A percentile compares a stretch with the other conserved stretches of the same genome.
Conservation (phyloP, 1,139 yeast species). For the Suhomyces bolitotheri region DNA sequence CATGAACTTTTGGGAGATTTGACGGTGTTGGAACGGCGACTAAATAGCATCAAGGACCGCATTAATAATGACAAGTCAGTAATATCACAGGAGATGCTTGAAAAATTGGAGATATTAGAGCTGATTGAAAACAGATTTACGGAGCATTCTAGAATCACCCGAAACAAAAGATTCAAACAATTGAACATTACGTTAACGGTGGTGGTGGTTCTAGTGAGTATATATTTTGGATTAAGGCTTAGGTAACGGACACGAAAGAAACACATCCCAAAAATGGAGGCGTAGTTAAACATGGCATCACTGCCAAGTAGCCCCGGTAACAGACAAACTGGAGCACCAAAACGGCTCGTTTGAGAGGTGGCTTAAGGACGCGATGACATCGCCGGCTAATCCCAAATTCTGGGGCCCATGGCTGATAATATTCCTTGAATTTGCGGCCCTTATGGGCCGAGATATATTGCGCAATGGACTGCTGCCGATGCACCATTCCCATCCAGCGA, state of each 20-base stretch:
- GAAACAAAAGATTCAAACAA: conserved; percentile 33
- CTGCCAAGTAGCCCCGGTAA: too few species aligned
- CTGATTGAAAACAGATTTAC: conserved; percentile 29
- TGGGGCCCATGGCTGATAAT: too few species aligned
- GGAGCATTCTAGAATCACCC: conserved; percentile 26
- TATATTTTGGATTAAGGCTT: conserved; percentile 18
- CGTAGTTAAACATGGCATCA: too few species aligned
- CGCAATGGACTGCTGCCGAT: too few species aligned
- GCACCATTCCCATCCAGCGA: too few species aligned
- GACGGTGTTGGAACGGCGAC: conserved; percentile 29
- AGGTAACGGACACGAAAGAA: conserved; percentile 1
- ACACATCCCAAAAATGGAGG: neutral
- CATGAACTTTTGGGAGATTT: conserved; percentile 30
- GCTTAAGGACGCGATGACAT: too few species aligned
- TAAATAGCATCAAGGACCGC: conserved; percentile 25
- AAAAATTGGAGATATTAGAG: conserved; percentile 36
- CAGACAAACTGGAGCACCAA: too few species aligned
- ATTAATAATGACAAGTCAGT: conserved; percentile 30
- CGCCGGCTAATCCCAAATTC: too few species aligned
- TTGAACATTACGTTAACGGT: conserved; percentile 24
- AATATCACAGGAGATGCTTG: conserved; percentile 31
- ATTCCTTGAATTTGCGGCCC: too few species aligned
- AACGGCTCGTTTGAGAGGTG: too few species aligned
- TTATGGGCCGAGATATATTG: too few species aligned
- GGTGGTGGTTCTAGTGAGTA: conserved; percentile 24